A percentile compares a stretch with the other conserved stretches of the same genome.
phyloP scores from a whole-genome alignment of 2,329 filamentous ascomycete species.

The Colletotrichum musae region DNA sequence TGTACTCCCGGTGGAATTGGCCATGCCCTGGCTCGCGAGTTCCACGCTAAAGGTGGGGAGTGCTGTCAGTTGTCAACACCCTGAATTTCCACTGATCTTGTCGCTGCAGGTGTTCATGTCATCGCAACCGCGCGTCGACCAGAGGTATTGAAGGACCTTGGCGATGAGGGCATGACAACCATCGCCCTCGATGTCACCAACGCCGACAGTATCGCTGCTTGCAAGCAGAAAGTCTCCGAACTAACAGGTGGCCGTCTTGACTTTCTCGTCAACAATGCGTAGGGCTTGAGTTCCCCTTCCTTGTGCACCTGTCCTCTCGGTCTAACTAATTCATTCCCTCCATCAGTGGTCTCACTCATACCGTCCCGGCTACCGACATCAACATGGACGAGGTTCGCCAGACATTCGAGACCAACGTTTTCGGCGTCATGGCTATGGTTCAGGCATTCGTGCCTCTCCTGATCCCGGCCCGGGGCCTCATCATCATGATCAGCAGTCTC shows the following conservation, averaged over 20 bases:
- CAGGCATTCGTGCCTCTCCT: slow-evolving; percentile 65
- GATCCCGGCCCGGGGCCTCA: slow-evolving; percentile 64
- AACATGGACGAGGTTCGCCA: slow-evolving; percentile 66
- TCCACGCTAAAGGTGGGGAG: slow-evolving; percentile 64
- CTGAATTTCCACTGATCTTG: slow-evolving; percentile 1
- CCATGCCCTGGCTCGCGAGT: slow-evolving; percentile 67
- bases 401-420: slow-evolving; percentile 71
- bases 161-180: slow-evolving; percentile 62
- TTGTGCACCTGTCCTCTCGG: background rate
- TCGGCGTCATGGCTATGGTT: slow-evolving; percentile 70
- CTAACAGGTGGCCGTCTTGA: slow-evolving; percentile 69
- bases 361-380: slow-evolving; percentile 66
- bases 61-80: background rate
- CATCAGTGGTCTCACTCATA: slow-evolving; percentile 65
- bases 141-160: slow-evolving; percentile 62
- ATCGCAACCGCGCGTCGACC: slow-evolving; percentile 69
- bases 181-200: slow-evolving; percentile 69
- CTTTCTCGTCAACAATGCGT: slow-evolving; percentile 74
- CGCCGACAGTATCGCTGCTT: slow-evolving; percentile 63
- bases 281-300: slow-evolving; percentile 37
- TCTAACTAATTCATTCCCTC: background rate
- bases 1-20: slow-evolving; percentile 73
- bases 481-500: slow-evolving; percentile 70
- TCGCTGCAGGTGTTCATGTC: slow-evolving; percentile 62
- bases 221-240: slow-evolving; percentile 60